phyloP scores from a whole-genome alignment of 164 flowering plant genomes.

The Umbilicus rupestris region DNA sequence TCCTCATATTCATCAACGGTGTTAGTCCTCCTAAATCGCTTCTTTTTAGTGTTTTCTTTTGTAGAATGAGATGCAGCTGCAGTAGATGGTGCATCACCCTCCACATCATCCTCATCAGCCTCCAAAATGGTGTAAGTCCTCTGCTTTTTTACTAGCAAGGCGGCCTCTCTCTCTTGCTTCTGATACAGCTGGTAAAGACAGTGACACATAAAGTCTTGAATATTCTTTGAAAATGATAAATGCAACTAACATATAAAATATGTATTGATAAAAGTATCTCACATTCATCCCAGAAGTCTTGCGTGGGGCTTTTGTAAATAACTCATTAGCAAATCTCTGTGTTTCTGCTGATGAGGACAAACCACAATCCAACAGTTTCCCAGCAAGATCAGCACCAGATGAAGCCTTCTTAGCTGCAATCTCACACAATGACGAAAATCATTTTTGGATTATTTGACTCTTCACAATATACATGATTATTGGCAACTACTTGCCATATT shows the following conservation, averaged over 20 bases:
- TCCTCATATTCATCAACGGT: constrained; percentile 37
- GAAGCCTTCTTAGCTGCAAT: constrained; percentile 64
- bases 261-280: constrained; percentile 16
- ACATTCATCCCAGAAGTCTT: constrained; percentile 58
- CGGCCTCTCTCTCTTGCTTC: constrained; percentile 81
- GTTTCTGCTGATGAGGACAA: constrained; percentile 51
- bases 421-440: not conserved
- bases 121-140: constrained; percentile 55
- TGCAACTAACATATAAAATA: not conserved
- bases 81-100: constrained; percentile 17
- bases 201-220: not conserved
- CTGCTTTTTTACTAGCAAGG: constrained; percentile 67
- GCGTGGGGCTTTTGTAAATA: constrained; percentile 59
- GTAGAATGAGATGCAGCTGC: constrained; percentile 20
- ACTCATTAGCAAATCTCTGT: constrained; percentile 51
- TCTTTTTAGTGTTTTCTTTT: constrained; percentile 31
- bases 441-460: no score
- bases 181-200: constrained; percentile 44
- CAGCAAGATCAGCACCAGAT: constrained; percentile 53
- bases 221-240: not conserved
- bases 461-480: not conserved
- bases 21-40: constrained; percentile 53
- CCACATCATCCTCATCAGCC: constrained; percentile 72
- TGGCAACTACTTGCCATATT: not conserved
- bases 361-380: constrained; percentile 44